phyloP scores from a whole-genome alignment of 345 rosid genomes.

The Sapria himalayana region DNA sequence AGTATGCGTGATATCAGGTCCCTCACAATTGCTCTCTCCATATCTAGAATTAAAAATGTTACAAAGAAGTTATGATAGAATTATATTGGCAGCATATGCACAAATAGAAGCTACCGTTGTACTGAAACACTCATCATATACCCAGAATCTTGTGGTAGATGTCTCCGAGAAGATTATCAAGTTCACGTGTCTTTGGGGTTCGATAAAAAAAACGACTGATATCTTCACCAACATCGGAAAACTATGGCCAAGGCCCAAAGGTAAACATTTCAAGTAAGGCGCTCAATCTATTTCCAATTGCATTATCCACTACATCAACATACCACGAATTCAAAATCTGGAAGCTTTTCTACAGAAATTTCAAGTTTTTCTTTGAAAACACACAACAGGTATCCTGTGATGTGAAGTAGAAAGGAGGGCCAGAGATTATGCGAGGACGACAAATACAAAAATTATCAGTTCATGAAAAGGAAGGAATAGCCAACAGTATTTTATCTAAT shows the following conservation, averaged over 20 bases:
- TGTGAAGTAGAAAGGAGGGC: too few species aligned
- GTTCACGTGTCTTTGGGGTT: constrained; percentile 70
- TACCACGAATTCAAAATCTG: constrained; percentile 61
- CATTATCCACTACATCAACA: too few species aligned
- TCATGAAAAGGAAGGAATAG: too few species aligned
- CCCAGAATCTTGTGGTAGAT: constrained; percentile 88
- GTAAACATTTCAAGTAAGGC: too few species aligned
- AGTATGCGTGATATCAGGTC: constrained; percentile 61
- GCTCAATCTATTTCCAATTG: too few species aligned
- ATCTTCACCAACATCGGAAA: constrained; percentile 57
- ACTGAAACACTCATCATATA: too few species aligned
- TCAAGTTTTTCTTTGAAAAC: constrained; percentile 56
- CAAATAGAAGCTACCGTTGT: too few species aligned
- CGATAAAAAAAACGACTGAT: constrained; percentile 57
- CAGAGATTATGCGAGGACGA: too few species aligned
- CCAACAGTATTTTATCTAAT: too few species aligned
- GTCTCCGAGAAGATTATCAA: constrained; percentile 80
- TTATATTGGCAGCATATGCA: constrained; percentile 1
- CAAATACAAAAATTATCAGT: too few species aligned
- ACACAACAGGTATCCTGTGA: constrained; percentile 71
- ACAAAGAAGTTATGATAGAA: constrained; percentile 4
- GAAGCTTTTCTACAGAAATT: constrained; percentile 21
- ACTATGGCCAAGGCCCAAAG: too few species aligned
- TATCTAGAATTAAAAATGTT: constrained; percentile 26
- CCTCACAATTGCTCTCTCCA: constrained; percentile 82